A percentile compares a stretch with the other conserved stretches of the same genome.
Conservation (phyloP, 768 basidiomycete species). For the Psilocybe cyanescens region DNA sequence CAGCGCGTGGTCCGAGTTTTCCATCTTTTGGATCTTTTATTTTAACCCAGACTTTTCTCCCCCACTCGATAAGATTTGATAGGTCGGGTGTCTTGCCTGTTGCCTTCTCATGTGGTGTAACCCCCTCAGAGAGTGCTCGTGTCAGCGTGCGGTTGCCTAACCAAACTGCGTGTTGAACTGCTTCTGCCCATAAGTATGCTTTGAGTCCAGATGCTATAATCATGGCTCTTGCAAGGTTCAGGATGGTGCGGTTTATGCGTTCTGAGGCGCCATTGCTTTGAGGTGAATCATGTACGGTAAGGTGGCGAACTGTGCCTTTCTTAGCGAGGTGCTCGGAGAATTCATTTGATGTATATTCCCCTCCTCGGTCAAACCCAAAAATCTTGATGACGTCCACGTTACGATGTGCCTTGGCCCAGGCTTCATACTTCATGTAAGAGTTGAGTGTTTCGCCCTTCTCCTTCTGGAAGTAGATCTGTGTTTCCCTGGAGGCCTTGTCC, state of each 20-base stretch:
- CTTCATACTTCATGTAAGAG: conserved; percentile 24
- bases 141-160: conserved; percentile 37
- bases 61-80: conserved; percentile 28
- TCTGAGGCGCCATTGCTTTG: conserved; percentile 34
- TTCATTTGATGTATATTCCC: conserved; percentile 32
- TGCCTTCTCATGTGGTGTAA: conserved; percentile 26
- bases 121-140: conserved; percentile 20
- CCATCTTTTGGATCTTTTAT: conserved; percentile 13
- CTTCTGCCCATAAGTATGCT: conserved; percentile 38
- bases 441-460: neutral
- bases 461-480: neutral
- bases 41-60: conserved; percentile 32
- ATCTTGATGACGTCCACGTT: conserved; percentile 20
- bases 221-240: conserved; percentile 24
- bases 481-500: conserved; percentile 14
- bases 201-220: conserved; percentile 22
- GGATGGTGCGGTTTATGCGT: neutral
- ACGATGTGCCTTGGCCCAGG: conserved; percentile 28
- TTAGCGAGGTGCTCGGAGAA: conserved; percentile 27
- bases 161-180: conserved; percentile 33
- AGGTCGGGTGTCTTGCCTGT: conserved; percentile 34
- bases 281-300: conserved; percentile 37
- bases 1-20: conserved; percentile 27
- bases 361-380: conserved; percentile 31
- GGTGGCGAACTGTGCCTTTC: conserved; percentile 31